These are phyloP conservation scores for Astrephomene gubernaculifera DNA, from an alignment of 139 green algal genomes.

Conservation along the genomic window DNA sequence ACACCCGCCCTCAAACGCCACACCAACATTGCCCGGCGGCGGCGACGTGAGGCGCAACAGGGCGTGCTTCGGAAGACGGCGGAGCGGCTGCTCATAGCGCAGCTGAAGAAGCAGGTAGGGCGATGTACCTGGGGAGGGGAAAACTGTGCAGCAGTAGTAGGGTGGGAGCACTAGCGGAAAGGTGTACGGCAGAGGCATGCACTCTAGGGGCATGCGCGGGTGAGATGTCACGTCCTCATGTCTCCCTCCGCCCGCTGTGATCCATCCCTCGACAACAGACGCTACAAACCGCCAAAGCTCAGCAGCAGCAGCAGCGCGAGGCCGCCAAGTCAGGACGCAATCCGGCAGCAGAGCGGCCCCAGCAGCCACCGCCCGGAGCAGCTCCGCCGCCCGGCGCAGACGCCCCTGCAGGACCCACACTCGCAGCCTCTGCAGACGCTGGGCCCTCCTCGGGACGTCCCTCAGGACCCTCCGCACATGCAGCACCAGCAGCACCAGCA, in stretches of 20 bases:
- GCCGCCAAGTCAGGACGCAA: too few relatives aligned
- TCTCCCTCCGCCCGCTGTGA: too few relatives aligned
- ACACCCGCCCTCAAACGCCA: slow-evolving; percentile 94
- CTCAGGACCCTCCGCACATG: not conserved
- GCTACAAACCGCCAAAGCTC: slow-evolving; percentile 4
- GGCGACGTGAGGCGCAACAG: slow-evolving; percentile 83
- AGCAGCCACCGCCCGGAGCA: too few relatives aligned
- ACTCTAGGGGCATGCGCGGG: too few relatives aligned
- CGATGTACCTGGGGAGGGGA: not conserved
- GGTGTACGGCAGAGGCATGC: too few relatives aligned
- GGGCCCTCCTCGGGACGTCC: too few relatives aligned
- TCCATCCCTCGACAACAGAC: slow-evolving; percentile 8
- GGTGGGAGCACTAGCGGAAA: too few relatives aligned
- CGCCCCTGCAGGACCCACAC: not conserved
- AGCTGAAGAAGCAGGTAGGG: slow-evolving; percentile 81
- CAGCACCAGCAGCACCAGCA: not conserved
- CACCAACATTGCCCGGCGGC: slow-evolving; percentile 79
- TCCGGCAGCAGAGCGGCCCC: not conserved
- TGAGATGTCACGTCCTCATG: too few relatives aligned
- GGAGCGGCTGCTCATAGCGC: slow-evolving; percentile 95
- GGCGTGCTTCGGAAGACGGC: slow-evolving; percentile 80
- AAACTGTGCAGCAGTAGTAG: not conserved
- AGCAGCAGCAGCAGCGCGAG: not conserved
- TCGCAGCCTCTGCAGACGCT: not conserved
- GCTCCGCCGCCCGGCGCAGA: not conserved